phyloP scores from a whole-genome alignment of 306 rosid genomes.

The Pyrus pyrifolia region DNA sequence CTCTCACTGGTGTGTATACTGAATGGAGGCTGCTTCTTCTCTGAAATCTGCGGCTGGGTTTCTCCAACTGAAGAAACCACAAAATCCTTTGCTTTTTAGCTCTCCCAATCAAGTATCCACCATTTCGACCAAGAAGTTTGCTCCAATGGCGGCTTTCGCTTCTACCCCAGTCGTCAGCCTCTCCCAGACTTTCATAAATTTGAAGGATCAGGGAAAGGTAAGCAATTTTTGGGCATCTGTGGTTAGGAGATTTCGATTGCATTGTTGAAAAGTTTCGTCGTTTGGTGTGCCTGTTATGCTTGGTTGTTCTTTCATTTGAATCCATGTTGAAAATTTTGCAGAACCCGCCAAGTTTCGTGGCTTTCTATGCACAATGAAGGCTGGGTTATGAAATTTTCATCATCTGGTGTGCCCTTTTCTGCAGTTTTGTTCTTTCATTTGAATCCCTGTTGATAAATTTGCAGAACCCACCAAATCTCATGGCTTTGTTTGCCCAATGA shows the following conservation, averaged over 20 bases:
- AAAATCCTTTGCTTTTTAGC: conserved; percentile 18
- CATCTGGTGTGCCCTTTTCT: not conserved
- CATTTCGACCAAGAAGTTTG: conserved; percentile 29
- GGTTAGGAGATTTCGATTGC: not conserved
- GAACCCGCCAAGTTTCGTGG: not conserved
- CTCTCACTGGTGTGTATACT: not conserved
- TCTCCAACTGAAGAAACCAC: conserved; percentile 36
- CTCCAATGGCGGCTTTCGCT: conserved; percentile 54
- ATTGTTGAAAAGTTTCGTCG: not conserved
- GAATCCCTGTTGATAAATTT: not conserved
- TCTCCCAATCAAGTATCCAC: conserved; percentile 20
- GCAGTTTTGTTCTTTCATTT: not conserved
- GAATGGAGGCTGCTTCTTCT: conserved; percentile 27
- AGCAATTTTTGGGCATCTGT: conserved; percentile 4
- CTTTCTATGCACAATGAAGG: not conserved
- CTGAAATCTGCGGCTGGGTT: conserved; percentile 43
- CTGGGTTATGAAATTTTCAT: not conserved
- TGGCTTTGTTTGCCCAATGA: not conserved
- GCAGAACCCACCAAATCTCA: not conserved
- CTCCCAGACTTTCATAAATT: conserved; percentile 60
- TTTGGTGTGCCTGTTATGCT: not conserved
- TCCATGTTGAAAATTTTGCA: not conserved
- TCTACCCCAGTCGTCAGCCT: conserved; percentile 46
- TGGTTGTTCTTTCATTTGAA: not conserved
- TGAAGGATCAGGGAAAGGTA: conserved; percentile 66